Base-by-base conservation (phyloP, 108 stramenopile genomes). In the Pseudonitzschia pungens region DNA sequence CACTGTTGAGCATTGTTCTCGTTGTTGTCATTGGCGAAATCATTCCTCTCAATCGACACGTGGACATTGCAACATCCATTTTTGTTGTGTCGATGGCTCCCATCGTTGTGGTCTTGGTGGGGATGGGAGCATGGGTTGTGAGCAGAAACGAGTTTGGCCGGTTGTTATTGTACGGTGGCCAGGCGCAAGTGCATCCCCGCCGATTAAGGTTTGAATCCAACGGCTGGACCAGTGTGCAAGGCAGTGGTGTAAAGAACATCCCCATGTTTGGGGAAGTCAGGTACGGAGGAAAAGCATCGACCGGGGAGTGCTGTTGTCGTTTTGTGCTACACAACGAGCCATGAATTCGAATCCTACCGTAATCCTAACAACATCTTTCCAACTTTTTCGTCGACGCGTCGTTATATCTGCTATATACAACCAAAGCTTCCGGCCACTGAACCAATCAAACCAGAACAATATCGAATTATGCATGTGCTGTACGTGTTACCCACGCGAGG, bases 241-340 rank as follows among this genome's bases (percentile, higher is more conserved):
- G 86, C 69, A 86, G 76, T 32, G 93, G 93, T n/a, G 83, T 89
- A 6, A 79, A 81, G 9, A 71, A 54, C 21, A 89, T 94, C 65
- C 93, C 93, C 22, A 94, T 94, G 93, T 92, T 94, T 86, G 93
- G 93, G 41, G 93, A 94, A 83, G 89, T 92, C 14, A 83, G 76
- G 84, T 91, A 66, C 24, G 87, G 44, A 44, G 24, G 36, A 5
- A 26, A n/a, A 27, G 3, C 26, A 15, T 40, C n/a, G 29, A 20
- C 40, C 20, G 32, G 0, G n/a, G 45, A 29, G 15, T 41, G 5
- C 6, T 20, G n/a, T 24, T 27, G 40, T 29, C 9, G n/a, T 63
- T 20, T 63, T 36, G 6, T 63, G 4, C 40, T 63, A 2, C 4
- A 36, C 2, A 36, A 2, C 2, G 62, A 41, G 2, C 14, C 18